A percentile compares a stretch with the other conserved stretches of the same genome.
Evolutionary conservation across 1,284 basidiomycete genomes (phyloP).

Genomic region (Gymnopus androsaceus): DNA sequence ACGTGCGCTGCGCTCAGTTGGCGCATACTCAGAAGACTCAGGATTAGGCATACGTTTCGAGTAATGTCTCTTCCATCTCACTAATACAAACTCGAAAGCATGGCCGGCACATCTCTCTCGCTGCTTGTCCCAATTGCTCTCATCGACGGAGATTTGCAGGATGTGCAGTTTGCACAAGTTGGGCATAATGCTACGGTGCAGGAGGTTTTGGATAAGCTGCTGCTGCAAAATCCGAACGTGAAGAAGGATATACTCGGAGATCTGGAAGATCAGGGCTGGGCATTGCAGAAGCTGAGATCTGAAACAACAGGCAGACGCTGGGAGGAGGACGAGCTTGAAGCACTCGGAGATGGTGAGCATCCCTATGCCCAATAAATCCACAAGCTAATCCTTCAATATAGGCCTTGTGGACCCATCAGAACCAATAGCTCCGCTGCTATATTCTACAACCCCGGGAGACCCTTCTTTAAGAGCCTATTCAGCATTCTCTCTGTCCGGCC

Average conservation of each 20-base stretch:
- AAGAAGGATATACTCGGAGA: conserved; percentile 58
- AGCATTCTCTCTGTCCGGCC: conserved; percentile 69
- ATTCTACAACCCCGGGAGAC: conserved; percentile 37
- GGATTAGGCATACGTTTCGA: too few relatives aligned
- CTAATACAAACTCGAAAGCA: too few relatives aligned
- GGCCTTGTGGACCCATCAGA: conserved; percentile 52
- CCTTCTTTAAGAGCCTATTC: conserved; percentile 56
- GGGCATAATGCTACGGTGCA: conserved; percentile 51
- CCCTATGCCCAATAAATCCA: conserved; percentile 5
- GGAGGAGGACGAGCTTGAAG: conserved; percentile 69
- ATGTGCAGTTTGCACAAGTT: conserved; percentile 62
- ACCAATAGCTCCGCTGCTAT: conserved; percentile 55
- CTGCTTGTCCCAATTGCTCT: conserved; percentile 64
- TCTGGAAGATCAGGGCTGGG: conserved; percentile 62
- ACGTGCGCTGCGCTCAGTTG: too few relatives aligned
- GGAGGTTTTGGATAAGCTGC: conserved; percentile 58
- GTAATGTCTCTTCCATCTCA: background rate
- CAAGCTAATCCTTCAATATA: conserved; percentile 28
- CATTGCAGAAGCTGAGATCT: conserved; percentile 60
- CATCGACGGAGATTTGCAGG: conserved; percentile 57
- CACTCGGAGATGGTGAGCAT: conserved; percentile 62
- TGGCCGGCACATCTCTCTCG: conserved; percentile 33
- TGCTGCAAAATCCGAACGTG: conserved; percentile 49
- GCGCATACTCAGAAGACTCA: too few relatives aligned
- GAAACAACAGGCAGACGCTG: conserved; percentile 62